Conservation (phyloP, 208 protist genomes). For the Polymyxa betae region DNA sequence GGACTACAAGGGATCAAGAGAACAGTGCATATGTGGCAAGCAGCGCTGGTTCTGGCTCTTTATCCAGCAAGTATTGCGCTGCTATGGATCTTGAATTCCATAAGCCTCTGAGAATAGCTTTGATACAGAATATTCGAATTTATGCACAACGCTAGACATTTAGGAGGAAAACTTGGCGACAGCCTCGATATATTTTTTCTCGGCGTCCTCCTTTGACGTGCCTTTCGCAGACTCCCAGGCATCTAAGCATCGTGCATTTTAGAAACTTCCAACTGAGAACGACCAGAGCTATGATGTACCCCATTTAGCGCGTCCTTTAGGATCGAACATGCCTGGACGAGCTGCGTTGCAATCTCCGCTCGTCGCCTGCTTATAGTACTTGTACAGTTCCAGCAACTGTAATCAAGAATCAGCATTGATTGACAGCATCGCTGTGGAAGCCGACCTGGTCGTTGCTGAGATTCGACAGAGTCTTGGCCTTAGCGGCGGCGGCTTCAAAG, state of each 20-base stretch:
- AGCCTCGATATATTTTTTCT: neutral
- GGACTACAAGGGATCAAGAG: neutral
- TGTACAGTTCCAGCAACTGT: slow-evolving; percentile 32
- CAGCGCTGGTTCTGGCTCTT: neutral
- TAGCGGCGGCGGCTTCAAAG: slow-evolving; percentile 35
- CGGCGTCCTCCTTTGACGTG: slow-evolving; percentile 33
- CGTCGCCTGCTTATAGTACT: slow-evolving; percentile 48
- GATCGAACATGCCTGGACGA: slow-evolving; percentile 30
- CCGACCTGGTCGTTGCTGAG: slow-evolving; percentile 2
- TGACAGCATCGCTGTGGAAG: neutral
- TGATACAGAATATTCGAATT: neutral
- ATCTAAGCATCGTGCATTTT: neutral
- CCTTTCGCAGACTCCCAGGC: neutral
- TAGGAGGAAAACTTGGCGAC: neutral
- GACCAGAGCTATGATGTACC: slow-evolving; percentile 9
- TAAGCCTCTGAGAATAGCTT: neutral
- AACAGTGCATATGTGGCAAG: slow-evolving; percentile 37
- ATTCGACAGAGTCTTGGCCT: slow-evolving; percentile 20
- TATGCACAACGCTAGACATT: too few species aligned
- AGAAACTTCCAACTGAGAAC: neutral
- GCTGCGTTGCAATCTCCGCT: neutral
- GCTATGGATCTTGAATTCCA: neutral
- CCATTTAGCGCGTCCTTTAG: neutral
- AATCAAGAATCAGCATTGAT: neutral
- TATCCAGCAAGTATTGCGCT: neutral